These are phyloP conservation scores for Phytophthora crassamura DNA, from an alignment of 352 stramenopile species.

Conservation along the genomic window DNA sequence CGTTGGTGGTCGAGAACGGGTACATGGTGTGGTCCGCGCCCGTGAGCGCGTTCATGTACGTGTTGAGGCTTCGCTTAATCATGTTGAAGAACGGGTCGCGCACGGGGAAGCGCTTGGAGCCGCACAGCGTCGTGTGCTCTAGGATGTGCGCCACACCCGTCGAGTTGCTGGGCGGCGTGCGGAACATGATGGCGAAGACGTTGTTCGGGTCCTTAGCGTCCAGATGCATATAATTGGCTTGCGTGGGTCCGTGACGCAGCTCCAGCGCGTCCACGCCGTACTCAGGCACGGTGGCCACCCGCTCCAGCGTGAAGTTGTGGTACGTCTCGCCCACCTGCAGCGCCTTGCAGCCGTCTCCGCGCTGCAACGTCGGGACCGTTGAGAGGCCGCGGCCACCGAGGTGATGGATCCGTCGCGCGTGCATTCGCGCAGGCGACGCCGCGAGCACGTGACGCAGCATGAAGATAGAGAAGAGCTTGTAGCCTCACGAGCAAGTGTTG, in stretches of 20 bases:
- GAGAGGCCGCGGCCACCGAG: not conserved
- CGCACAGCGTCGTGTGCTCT: conserved; percentile 96
- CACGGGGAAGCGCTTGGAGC: conserved; percentile 96
- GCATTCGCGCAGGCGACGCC: conserved; percentile 6
- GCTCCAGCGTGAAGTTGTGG: conserved; percentile 79
- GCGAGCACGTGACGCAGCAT: conserved; percentile 42
- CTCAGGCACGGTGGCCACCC: conserved; percentile 73
- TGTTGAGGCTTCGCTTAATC: conserved; percentile 98
- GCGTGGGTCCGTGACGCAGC: conserved; percentile 74
- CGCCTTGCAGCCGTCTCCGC: conserved; percentile 63
- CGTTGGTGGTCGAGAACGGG: conserved; percentile 97
- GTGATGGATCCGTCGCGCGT: conserved; percentile 2
- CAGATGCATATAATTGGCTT: conserved; percentile 83
- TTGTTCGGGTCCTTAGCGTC: conserved; percentile 88
- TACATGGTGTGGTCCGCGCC: conserved; percentile 99
- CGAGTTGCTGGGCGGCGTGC: conserved; percentile 95
- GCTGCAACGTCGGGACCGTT: conserved; percentile 21
- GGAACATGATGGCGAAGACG: conserved; percentile 96
- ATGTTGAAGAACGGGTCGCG: conserved; percentile 99
- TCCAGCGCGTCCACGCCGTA: conserved; percentile 85
- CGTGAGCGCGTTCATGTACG: conserved; percentile 99
- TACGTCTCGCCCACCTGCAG: conserved; percentile 68
- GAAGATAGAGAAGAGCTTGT: not conserved
- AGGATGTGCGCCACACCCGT: conserved; percentile 99
- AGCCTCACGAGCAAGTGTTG: conserved; percentile 1